Percentiles rank a stretch among this genome's conserved stretches.
These are phyloP conservation scores for Capsella bursapastoris DNA, from an alignment of 345 rosid genomes.

Conservation along the genomic window DNA sequence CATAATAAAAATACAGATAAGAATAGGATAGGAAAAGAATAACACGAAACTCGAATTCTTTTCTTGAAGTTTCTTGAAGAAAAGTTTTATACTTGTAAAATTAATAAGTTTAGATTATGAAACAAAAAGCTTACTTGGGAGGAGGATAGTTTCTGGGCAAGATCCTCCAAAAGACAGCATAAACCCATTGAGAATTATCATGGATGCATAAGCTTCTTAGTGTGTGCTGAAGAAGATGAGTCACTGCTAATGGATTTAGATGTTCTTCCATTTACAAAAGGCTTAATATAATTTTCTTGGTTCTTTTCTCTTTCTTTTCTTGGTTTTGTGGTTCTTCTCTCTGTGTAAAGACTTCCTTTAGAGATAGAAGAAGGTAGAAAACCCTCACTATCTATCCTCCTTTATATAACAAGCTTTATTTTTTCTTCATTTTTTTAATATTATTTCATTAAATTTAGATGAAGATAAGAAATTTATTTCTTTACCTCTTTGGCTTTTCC, in stretches of 20 bases:
- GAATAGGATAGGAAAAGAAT: neutral
- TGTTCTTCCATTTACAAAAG: conserved; percentile 69
- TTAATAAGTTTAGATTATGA: neutral
- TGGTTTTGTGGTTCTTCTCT: neutral
- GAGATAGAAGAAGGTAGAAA: conserved; percentile 54
- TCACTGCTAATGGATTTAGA: conserved; percentile 76
- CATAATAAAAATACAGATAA: neutral
- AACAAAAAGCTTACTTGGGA: conserved; percentile 72
- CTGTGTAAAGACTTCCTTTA: conserved; percentile 43
- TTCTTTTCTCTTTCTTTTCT: conserved; percentile 13
- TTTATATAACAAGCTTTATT: conserved; percentile 58
- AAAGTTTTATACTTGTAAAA: neutral
- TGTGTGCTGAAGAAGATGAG: conserved; percentile 98
- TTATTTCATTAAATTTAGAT: conserved; percentile 15
- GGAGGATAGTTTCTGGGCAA: conserved; percentile 98
- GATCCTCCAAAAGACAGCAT: conserved; percentile 99
- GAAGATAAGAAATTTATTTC: conserved; percentile 13
- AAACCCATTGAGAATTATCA: conserved; percentile 94
- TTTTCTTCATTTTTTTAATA: neutral
- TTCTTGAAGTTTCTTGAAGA: neutral
- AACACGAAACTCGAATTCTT: conserved; percentile 4
- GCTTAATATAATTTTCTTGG: conserved; percentile 7
- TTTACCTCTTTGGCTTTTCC: conserved; percentile 30
- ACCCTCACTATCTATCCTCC: conserved; percentile 53
- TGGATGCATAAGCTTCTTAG: conserved; percentile 89